Evolutionary conservation across 2,329 filamentous ascomycete genomes (phyloP).

Genomic region (Pseudofabraea citricarpa): DNA sequence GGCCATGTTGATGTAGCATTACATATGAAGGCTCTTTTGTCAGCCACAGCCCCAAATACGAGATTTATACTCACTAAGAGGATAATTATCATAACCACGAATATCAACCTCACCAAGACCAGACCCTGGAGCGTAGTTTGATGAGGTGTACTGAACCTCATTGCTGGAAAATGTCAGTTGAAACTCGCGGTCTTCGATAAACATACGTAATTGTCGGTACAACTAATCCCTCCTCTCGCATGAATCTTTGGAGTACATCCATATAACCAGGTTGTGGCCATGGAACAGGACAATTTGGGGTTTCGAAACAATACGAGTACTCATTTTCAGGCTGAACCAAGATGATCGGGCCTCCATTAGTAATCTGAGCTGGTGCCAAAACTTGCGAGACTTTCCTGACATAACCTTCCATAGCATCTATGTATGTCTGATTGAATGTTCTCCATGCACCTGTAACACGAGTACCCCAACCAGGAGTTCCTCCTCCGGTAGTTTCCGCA

Average conservation of each 20-base stretch:
- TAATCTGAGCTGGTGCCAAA: slow-evolving; percentile 72
- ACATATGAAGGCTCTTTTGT: slow-evolving; percentile 9
- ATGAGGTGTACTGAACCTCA: slow-evolving; percentile 48
- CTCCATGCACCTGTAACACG: slow-evolving; percentile 56
- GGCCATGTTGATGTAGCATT: slow-evolving; percentile 2
- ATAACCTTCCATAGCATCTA: slow-evolving; percentile 63
- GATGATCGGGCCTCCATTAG: slow-evolving; percentile 70
- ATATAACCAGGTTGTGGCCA: no score
- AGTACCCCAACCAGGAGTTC: slow-evolving; percentile 70
- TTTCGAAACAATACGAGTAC: no score
- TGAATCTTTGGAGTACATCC: slow-evolving; percentile 40
- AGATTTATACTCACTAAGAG: no score
- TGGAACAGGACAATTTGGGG: no score
- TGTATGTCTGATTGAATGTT: slow-evolving; percentile 53
- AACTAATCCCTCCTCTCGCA: slow-evolving; percentile 41
- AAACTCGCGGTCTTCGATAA: no score
- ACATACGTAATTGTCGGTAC: slow-evolving; percentile 66
- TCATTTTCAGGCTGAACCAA: slow-evolving; percentile 78
- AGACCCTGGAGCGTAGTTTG: background rate
- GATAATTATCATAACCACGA: slow-evolving; percentile 32
- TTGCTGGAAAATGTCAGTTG: slow-evolving; percentile 72
- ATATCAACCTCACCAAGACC: slow-evolving; percentile 13
- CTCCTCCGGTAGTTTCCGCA: no score
- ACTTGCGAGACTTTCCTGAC: slow-evolving; percentile 54
- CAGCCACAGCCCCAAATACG: no score